These are phyloP conservation scores for Gossypium turneri DNA, from an alignment of 345 rosid species.

Conservation along the genomic window DNA sequence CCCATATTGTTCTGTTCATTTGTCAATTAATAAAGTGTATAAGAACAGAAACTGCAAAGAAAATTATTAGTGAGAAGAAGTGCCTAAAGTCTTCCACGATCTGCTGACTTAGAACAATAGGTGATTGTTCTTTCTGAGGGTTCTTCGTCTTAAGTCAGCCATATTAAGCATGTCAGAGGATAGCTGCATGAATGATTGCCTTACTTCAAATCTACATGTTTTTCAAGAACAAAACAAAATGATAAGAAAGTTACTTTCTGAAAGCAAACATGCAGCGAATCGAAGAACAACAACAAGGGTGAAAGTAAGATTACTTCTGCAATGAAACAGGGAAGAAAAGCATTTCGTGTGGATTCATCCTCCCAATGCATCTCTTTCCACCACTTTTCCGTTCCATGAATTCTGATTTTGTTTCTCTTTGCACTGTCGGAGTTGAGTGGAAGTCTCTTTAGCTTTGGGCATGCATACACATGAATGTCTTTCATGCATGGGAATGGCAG, in stretches of 20 bases:
- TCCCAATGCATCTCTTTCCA: neutral
- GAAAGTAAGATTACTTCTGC: neutral
- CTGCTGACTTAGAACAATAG: neutral
- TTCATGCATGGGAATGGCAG: slow-evolving; percentile 20
- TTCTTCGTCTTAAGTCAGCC: no score
- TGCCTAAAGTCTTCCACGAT: neutral
- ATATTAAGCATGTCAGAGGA: neutral
- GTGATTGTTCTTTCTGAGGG: neutral
- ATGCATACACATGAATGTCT: neutral
- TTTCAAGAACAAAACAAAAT: neutral
- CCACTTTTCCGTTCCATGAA: neutral
- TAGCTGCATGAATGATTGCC: neutral
- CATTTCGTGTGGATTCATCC: neutral
- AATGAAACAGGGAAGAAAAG: neutral
- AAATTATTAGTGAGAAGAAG: neutral
- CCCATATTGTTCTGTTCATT: neutral
- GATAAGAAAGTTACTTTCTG: neutral
- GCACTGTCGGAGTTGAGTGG: slow-evolving; percentile 12
- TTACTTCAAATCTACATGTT: neutral
- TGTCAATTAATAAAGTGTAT: neutral
- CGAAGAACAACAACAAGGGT: neutral
- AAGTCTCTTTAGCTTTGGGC: slow-evolving; percentile 25
- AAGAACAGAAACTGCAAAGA: neutral
- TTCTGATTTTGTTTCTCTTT: neutral
- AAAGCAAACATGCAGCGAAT: neutral